phyloP scores from a whole-genome alignment of 176 grass and related monocot species.

The Elaeis guineensis region DNA sequence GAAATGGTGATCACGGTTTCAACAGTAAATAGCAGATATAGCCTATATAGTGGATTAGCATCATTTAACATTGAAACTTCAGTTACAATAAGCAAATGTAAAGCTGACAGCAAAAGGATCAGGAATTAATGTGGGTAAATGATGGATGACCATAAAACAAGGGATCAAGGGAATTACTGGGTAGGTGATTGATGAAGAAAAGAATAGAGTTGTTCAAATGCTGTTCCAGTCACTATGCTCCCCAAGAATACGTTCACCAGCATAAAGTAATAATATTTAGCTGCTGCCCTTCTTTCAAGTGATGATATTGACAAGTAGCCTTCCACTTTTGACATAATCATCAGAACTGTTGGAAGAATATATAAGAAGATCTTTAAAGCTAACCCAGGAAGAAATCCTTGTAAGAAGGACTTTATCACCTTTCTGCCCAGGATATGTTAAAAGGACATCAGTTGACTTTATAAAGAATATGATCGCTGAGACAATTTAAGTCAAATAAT shows the following conservation, averaged over 20 bases:
- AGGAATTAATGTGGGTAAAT: neutral
- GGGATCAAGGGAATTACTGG: slow-evolving; percentile 47
- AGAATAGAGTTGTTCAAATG: slow-evolving; percentile 78
- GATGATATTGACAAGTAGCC: slow-evolving; percentile 88
- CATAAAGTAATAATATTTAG: slow-evolving; percentile 99
- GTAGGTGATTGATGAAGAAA: slow-evolving; percentile 74
- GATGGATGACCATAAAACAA: no score
- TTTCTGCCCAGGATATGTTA: slow-evolving; percentile 34
- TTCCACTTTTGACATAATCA: slow-evolving; percentile 96
- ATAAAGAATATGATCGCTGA: neutral
- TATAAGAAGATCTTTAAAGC: slow-evolving; percentile 88
- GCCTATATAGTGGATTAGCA: no score
- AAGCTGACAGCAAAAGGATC: neutral
- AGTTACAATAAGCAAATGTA: neutral
- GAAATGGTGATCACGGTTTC: no score
- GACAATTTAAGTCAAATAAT: neutral
- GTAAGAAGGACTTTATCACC: slow-evolving; percentile 79
- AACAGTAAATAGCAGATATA: no score
- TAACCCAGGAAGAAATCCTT: slow-evolving; percentile 91
- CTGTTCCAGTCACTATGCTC: slow-evolving; percentile 87
- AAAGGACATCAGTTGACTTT: neutral
- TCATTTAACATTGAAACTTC: no score
- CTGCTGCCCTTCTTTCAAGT: slow-evolving; percentile 74
- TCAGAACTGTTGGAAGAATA: slow-evolving; percentile 78
- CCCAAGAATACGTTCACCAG: slow-evolving; percentile 90